phyloP scores from a whole-genome alignment of 768 basidiomycete genomes.

The Lenzites betulinus region DNA sequence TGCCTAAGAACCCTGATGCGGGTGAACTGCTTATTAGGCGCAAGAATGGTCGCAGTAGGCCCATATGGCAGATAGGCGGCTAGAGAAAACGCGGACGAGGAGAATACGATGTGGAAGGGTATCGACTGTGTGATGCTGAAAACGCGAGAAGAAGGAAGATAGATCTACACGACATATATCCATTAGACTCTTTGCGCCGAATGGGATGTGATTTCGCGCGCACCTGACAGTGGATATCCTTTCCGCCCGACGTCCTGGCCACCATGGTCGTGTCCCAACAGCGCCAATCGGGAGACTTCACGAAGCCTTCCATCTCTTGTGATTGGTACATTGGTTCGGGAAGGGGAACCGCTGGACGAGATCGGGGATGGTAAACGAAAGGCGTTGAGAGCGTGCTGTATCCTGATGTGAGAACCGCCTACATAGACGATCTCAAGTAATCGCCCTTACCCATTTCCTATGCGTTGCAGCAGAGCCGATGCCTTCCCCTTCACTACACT shows the following conservation, averaged over 20 bases:
- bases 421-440: background rate
- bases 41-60: slow-evolving; percentile 42
- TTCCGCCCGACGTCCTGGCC: slow-evolving; percentile 22
- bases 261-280: slow-evolving; percentile 41
- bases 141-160: slow-evolving; percentile 60
- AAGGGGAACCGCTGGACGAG: slow-evolving; percentile 55
- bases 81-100: slow-evolving; percentile 57
- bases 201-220: background rate
- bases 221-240: slow-evolving; percentile 41
- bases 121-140: slow-evolving; percentile 61
- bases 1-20: slow-evolving; percentile 68
- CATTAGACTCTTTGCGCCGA: background rate
- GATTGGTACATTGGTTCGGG: slow-evolving; percentile 45
- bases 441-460: slow-evolving; percentile 52
- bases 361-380: slow-evolving; percentile 67
- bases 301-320: slow-evolving; percentile 40
- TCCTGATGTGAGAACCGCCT: background rate
- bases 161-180: slow-evolving; percentile 34
- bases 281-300: slow-evolving; percentile 52
- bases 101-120: slow-evolving; percentile 66
- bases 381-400: slow-evolving; percentile 58
- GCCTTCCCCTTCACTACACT: slow-evolving; percentile 57
- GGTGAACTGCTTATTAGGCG: slow-evolving; percentile 38
- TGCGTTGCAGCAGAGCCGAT: slow-evolving; percentile 44
- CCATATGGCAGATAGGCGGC: slow-evolving; percentile 61